A percentile compares a stretch with the other conserved stretches of the same genome.
phyloP scores from a whole-genome alignment of 2,329 filamentous ascomycete species.

The Colletotrichum noveboracense region DNA sequence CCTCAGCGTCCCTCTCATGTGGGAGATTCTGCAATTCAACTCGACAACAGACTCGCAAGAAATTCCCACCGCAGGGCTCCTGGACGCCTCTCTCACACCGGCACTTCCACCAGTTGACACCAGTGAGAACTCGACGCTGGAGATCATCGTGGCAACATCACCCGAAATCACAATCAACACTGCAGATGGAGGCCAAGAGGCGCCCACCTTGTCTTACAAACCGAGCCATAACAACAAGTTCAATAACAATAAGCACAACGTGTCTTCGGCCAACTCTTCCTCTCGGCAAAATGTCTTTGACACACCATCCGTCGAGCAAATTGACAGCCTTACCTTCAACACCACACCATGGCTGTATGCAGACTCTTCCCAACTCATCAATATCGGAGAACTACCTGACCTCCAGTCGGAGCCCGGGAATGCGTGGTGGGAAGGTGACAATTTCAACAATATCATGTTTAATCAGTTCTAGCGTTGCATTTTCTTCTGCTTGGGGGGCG shows the following conservation, averaged over 20 bases:
- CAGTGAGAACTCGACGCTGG: slow-evolving; percentile 44
- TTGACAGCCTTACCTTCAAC: slow-evolving; percentile 43
- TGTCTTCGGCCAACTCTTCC: background rate
- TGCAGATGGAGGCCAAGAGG: slow-evolving; percentile 54
- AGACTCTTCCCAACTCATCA: slow-evolving; percentile 43
- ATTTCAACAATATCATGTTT: slow-evolving; percentile 43
- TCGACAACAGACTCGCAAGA: slow-evolving; percentile 41
- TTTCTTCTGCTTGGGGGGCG: background rate
- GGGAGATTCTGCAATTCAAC: slow-evolving; percentile 56
- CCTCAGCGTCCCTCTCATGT: slow-evolving; percentile 57
- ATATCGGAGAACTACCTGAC: slow-evolving; percentile 40
- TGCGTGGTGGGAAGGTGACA: slow-evolving; percentile 47
- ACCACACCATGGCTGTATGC: slow-evolving; percentile 50
- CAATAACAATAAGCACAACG: background rate
- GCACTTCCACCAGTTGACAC: slow-evolving; percentile 31
- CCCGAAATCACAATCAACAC: slow-evolving; percentile 57
- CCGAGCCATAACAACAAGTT: background rate
- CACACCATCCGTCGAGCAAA: slow-evolving; percentile 34
- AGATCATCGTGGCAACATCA: slow-evolving; percentile 56
- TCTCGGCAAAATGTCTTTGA: slow-evolving; percentile 26
- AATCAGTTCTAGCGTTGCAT: slow-evolving; percentile 36
- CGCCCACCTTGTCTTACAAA: slow-evolving; percentile 45
- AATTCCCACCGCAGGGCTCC: slow-evolving; percentile 40
- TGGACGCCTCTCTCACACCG: slow-evolving; percentile 46
- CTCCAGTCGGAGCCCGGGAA: slow-evolving; percentile 34